Base-by-base conservation (phyloP, 106 monocot species). In the Alisma plantagoaquatica region DNA sequence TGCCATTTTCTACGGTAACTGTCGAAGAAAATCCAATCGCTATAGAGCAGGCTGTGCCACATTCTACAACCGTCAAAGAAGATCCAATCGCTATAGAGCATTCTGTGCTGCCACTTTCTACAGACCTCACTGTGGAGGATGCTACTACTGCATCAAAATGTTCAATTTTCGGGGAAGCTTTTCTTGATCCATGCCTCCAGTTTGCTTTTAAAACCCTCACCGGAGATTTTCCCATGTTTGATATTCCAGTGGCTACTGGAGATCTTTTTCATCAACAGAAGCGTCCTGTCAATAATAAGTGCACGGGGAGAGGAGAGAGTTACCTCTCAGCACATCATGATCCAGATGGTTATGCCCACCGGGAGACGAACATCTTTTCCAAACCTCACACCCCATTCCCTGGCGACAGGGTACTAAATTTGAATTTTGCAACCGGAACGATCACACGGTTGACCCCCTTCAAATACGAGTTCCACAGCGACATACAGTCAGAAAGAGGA, bases 121-220 rank as follows among this genome's bases (percentile, higher is more conserved):
- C 6, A 14, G 35, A 38, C 9, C 35, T 38, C 14, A 14, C 14
- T 38, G 35, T 8, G 14, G 35, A 38, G 14, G 9, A 38, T 8
- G 35, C 35, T 38, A 14, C 6, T 8, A 8, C 9, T 38, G 35
- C 35, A 8, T 8, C 14, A 14, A 38, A 38, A 38, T n/a, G n/a
- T n/a, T 38, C 35, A 7, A 15, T 20, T 17, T 46, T 46, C 21
- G 46, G 46, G n/a, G 62, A 71, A 54, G 62, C 59, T 2, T 80
- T 75, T 75, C 54, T 29, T 2, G 80, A 80, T 32, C 75, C 80
- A 19, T 75, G 75, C 46, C 43, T 80, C 15, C 66, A 75, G 27
- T 80, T 75, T 43, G 80, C 80, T 21, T 71, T 80, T 62, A 80
- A 63, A 63, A 80, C 75, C 27, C 79, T 79, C n/a, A 79, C 74